phyloP scores from a whole-genome alignment of 257 asterid genomes.

The Gynochthodes officinalis region DNA sequence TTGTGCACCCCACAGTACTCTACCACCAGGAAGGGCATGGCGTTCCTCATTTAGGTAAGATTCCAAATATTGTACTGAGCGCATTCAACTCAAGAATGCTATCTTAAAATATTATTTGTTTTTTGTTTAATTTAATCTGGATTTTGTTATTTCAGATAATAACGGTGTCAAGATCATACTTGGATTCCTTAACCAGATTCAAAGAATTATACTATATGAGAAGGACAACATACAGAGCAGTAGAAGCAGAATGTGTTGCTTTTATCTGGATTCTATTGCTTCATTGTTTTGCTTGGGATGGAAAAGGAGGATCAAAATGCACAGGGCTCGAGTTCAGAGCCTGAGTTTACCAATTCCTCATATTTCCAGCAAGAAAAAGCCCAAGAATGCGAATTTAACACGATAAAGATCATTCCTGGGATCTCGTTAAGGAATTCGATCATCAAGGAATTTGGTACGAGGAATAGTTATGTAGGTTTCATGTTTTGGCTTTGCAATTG shows the following conservation, averaged over 20 bases:
- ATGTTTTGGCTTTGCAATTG: no score
- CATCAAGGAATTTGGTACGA: no score
- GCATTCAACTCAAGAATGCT: not conserved
- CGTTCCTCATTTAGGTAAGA: not conserved
- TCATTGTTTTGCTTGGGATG: not conserved
- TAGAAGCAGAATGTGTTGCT: not conserved
- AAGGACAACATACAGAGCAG: not conserved
- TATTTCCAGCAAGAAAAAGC: no score
- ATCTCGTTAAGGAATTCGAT: no score
- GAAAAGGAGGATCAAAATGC: not conserved
- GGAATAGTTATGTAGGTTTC: no score
- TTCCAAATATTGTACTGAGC: not conserved
- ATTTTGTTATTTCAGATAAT: constrained; percentile 6
- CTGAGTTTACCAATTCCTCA: no score
- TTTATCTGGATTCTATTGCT: not conserved
- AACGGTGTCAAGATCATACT: constrained; percentile 6
- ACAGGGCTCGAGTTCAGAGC: not conserved
- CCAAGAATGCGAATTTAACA: no score
- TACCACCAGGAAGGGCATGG: constrained; percentile 8
- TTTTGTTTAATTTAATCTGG: no score
- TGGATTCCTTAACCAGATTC: constrained; percentile 10
- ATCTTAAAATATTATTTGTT: no score
- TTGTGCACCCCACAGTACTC: not conserved
- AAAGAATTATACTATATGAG: not conserved
- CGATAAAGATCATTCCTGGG: no score